Evolutionary conservation across 371 early-diverging fungal genomes (phyloP).

Genomic region (Mortierella sp.): DNA sequence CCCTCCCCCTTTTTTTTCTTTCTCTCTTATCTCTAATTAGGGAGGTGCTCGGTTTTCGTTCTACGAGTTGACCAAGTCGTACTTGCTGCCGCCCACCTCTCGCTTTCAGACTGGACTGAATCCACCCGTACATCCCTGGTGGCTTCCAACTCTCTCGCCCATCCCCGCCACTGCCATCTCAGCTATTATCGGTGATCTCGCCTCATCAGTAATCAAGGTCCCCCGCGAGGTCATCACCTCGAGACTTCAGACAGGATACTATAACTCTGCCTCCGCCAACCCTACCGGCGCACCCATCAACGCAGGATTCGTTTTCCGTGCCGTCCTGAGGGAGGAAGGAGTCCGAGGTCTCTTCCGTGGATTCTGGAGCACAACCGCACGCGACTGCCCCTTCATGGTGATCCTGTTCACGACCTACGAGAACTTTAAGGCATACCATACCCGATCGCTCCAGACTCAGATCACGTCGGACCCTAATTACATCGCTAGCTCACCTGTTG

Average conservation of each 20-base stretch:
- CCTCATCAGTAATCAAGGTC: constrained; percentile 83
- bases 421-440: constrained; percentile 79
- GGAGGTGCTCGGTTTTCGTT: constrained; percentile 82
- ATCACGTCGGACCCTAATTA: constrained; percentile 54
- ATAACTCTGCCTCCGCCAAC: constrained; percentile 50
- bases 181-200: constrained; percentile 81
- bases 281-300: constrained; percentile 50
- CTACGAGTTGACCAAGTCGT: constrained; percentile 79
- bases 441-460: constrained; percentile 56
- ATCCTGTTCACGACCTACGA: constrained; percentile 85
- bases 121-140: constrained; percentile 45
- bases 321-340: constrained; percentile 73
- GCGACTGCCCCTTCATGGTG: constrained; percentile 88
- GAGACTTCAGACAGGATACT: constrained; percentile 76
- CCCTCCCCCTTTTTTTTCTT: constrained; percentile 6
- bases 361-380: constrained; percentile 79
- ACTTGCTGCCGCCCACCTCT: constrained; percentile 59
- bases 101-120: constrained; percentile 43
- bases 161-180: constrained; percentile 77
- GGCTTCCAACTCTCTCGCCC: constrained; percentile 54
- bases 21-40: constrained; percentile 28
- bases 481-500: constrained; percentile 61
- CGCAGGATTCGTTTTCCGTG: constrained; percentile 63
- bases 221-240: constrained; percentile 89
- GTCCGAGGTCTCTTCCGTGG: constrained; percentile 79